Percentiles rank a stretch among this genome's conserved stretches.
Evolutionary conservation across 306 rosid genomes (phyloP).

Genomic region (Corylus heterophylla): DNA sequence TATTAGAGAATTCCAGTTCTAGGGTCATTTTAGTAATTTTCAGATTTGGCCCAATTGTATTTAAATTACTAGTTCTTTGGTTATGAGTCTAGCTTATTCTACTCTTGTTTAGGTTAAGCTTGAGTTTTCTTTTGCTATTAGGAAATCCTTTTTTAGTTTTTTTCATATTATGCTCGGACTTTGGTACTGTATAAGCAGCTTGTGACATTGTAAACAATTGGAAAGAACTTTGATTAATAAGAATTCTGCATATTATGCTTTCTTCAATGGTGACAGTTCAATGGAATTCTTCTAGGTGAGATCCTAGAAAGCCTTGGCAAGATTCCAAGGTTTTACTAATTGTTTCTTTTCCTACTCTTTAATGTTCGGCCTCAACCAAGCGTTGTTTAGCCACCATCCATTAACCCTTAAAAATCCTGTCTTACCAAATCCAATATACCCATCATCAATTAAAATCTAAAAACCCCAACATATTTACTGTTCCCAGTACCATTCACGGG

Average conservation of each 20-base stretch:
- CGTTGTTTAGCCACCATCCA: neutral
- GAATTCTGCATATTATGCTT: neutral
- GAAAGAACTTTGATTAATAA: neutral
- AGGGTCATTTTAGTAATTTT: neutral
- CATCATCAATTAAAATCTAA: neutral
- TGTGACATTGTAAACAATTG: neutral
- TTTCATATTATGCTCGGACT: neutral
- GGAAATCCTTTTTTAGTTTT: neutral
- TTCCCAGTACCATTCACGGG: neutral
- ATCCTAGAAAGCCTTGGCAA: neutral
- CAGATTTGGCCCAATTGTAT: neutral
- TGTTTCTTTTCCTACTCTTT: neutral
- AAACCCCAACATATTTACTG: neutral
- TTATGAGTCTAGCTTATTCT: neutral
- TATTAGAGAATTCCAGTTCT: neutral
- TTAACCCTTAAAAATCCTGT: neutral
- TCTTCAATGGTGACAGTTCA: neutral
- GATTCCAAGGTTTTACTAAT: neutral
- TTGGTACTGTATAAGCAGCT: neutral
- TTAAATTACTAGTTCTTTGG: neutral
- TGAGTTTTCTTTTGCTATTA: neutral
- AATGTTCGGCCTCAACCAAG: too few relatives aligned
- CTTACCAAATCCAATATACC: neutral
- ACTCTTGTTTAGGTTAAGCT: neutral
- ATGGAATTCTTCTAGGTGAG: neutral